Evolutionary conservation across 225 moss, liverwort and hornwort genomes (phyloP).

Genomic region (Polytrichum formosum): DNA sequence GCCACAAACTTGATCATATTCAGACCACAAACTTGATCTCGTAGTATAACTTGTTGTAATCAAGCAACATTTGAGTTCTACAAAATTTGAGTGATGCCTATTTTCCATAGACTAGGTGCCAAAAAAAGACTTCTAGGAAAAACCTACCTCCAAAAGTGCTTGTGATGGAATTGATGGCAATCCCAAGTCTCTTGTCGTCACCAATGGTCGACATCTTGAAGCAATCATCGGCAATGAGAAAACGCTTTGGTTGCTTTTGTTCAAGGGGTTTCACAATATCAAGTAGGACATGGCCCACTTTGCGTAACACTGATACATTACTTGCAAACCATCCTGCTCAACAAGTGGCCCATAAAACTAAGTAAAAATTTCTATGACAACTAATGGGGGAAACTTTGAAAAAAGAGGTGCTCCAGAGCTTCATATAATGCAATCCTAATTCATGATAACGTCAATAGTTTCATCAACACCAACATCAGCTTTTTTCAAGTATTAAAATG

Average conservation of each 20-base stretch:
- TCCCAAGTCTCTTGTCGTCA: constrained; percentile 42
- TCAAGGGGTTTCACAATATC: constrained; percentile 46
- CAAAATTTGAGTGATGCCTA: too few relatives aligned
- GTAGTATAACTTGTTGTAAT: too few relatives aligned
- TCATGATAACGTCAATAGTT: not conserved
- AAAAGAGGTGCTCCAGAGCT: not conserved
- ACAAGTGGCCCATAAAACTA: not conserved
- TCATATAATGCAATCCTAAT: not conserved
- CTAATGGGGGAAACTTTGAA: not conserved
- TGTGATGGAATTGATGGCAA: constrained; percentile 57
- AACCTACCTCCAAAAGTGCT: constrained; percentile 66
- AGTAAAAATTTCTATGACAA: not conserved
- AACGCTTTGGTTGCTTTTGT: constrained; percentile 51
- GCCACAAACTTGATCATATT: not conserved
- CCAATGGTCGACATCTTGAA: constrained; percentile 43
- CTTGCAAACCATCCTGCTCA: constrained; percentile 89
- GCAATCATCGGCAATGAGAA: constrained; percentile 89
- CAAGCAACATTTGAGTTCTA: too few relatives aligned
- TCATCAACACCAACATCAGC: not conserved
- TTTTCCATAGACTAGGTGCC: not conserved
- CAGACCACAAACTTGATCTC: too few relatives aligned
- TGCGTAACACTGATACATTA: constrained; percentile 50
- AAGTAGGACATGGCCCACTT: constrained; percentile 78
- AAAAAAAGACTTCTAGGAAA: not conserved
- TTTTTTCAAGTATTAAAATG: not conserved